A percentile compares a stretch with the other conserved stretches of the same genome.
phyloP scores from a whole-genome alignment of 768 basidiomycete species.

The Leccinum sublutescens region DNA sequence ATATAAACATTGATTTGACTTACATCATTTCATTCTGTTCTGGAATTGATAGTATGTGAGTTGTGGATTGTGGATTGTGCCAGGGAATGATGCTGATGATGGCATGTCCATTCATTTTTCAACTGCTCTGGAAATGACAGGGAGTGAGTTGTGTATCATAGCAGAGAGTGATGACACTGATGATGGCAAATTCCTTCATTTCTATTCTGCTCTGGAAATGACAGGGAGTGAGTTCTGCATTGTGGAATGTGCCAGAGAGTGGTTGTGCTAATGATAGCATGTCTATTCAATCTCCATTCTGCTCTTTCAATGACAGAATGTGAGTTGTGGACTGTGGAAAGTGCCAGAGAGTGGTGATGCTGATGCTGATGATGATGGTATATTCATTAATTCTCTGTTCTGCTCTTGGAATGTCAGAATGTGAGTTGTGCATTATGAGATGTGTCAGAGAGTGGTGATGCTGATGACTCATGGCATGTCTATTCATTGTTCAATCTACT shows the following conservation, averaged over 20 bases:
- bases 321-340: too few relatives aligned
- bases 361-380: neutral
- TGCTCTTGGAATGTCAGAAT: too few relatives aligned
- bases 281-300: too few relatives aligned
- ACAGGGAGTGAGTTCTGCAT: neutral
- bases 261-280: too few relatives aligned
- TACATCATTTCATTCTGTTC: neutral
- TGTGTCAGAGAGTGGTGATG: too few relatives aligned
- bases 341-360: neutral
- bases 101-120: neutral
- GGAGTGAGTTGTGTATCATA: neutral
- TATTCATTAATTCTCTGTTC: too few relatives aligned
- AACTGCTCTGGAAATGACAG: neutral
- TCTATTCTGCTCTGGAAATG: neutral
- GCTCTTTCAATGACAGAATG: too few relatives aligned
- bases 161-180: too few relatives aligned
- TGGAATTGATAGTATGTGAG: neutral
- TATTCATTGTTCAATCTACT: too few relatives aligned
- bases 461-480: too few relatives aligned
- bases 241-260: neutral
- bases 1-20: neutral
- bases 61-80: neutral
- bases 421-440: too few relatives aligned
- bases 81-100: neutral
- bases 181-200: too few relatives aligned